These are phyloP conservation scores for Raphanus raphanistrum DNA, from an alignment of 345 rosid genomes.

Conservation along the genomic window DNA sequence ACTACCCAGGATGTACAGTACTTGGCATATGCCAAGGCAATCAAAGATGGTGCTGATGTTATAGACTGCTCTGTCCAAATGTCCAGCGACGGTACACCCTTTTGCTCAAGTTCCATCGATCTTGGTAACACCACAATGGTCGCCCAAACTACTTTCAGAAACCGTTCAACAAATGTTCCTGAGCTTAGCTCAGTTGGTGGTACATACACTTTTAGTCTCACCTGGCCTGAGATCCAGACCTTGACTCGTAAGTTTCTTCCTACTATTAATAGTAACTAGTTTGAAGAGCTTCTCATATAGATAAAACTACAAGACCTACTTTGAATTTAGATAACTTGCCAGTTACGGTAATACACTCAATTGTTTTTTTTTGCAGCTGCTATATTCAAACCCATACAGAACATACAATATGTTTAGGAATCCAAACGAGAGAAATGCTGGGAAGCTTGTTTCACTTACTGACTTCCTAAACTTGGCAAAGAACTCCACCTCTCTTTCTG, in stretches of 20 bases:
- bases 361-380: slow-evolving; percentile 45
- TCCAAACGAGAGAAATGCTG: slow-evolving; percentile 50
- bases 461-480: slow-evolving; percentile 70
- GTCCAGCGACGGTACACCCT: slow-evolving; percentile 69
- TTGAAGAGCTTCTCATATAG: slow-evolving; percentile 7
- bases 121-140: slow-evolving; percentile 51
- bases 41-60: slow-evolving; percentile 67
- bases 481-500: slow-evolving; percentile 60
- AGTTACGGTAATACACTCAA: background rate
- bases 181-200: slow-evolving; percentile 43
- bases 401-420: slow-evolving; percentile 47
- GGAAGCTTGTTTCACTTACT: slow-evolving; percentile 51
- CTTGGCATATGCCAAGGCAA: slow-evolving; percentile 68
- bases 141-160: slow-evolving; percentile 41
- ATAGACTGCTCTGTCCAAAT: slow-evolving; percentile 89
- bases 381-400: slow-evolving; percentile 57
- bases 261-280: background rate
- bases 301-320: background rate
- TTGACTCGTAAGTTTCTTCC: slow-evolving; percentile 60
- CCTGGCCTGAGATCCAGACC: slow-evolving; percentile 60
- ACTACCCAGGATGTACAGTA: slow-evolving; percentile 86
- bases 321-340: slow-evolving; percentile 8
- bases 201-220: slow-evolving; percentile 64
- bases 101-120: slow-evolving; percentile 65
- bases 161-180: slow-evolving; percentile 44